Evolutionary conservation across 1,284 basidiomycete genomes (phyloP).

Genomic region (Kwoniella shivajii): DNA sequence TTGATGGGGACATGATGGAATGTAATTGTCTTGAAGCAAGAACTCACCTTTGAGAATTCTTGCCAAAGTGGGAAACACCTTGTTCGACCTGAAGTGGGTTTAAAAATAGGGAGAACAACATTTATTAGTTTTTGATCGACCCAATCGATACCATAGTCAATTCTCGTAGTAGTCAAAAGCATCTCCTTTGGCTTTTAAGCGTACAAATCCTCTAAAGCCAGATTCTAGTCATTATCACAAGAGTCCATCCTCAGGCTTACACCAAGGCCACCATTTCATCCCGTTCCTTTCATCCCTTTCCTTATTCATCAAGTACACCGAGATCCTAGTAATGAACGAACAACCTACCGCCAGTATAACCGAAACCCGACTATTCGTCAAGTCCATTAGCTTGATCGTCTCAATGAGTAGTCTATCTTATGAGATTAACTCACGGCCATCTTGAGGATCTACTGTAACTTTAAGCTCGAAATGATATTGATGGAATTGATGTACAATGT

Average conservation of each 20-base stretch:
- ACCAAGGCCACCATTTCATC: background rate
- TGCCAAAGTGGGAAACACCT: conserved; percentile 94
- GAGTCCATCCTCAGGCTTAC: too few species aligned
- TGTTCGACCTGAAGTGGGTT: conserved; percentile 66
- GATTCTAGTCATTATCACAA: too few species aligned
- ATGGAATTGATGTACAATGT: background rate
- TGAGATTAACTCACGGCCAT: conserved; percentile 31
- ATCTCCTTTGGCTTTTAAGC: too few species aligned
- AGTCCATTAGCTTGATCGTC: background rate
- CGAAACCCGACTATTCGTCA: conserved; percentile 64
- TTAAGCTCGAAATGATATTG: background rate
- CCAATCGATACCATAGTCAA: too few species aligned
- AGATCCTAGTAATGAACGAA: conserved; percentile 6
- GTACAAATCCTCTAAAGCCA: too few species aligned
- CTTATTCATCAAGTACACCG: too few species aligned
- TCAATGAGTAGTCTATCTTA: too few species aligned
- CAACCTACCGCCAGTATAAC: conserved; percentile 65
- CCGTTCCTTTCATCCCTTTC: background rate
- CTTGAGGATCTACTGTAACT: background rate
- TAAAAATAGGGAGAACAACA: background rate
- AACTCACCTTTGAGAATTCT: conserved; percentile 74
- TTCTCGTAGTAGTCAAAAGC: too few species aligned
- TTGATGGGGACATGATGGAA: background rate
- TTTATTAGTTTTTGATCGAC: background rate
- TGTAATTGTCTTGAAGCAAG: too few species aligned